Base-by-base conservation (phyloP, 2,329 filamentous ascomycete species). In the Stachybotrys echinatus region DNA sequence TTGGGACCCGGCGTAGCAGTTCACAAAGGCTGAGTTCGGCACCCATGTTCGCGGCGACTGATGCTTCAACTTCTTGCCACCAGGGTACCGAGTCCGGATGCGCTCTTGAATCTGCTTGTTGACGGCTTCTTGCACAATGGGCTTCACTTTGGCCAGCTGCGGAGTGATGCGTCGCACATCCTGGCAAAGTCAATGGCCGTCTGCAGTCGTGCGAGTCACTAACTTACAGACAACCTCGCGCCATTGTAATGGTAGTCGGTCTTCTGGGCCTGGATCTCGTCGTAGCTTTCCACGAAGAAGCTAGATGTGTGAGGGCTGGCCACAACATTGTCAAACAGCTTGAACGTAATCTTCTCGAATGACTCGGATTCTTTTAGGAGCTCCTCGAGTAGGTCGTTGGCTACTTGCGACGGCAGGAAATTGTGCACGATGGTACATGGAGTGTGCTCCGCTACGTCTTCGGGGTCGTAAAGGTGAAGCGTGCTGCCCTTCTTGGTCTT, bases 341-440 rank as follows among this genome's bases (percentile, higher is more conserved):
- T 89, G 62, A 96, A 96, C 0, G 81, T 84, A 21, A 82, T 80
- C 54, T 78, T 82, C 46, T 84, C 75, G 62, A 91, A 96, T 0
- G 85, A 81, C 20, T 79, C 72, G 1, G 87, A 78, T 68, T 96
- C 90, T 2, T 77, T 70, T 1, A 96, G 69, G 37, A 97, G 76
- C 64, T 97, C 92, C 27, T 68, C 65, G 1, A 97, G 74, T 12
- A 99, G 74, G 1, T 77, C 75, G 55, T 90, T 86, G 38, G 94
- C 92, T 51, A 88, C 76, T 2, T 84, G 74, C 0, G 75, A 23
- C 0, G 89, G 84, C 1, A 99, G 74, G 58, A 97, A 96, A 61
- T 96, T 94, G 68, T 95, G 91, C 49, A 96, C 84, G 56, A 97
- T 88, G 12, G 89, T 92, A 69, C 92, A 96, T 1, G 94, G 91